These are phyloP conservation scores for Naganishia friedmannii DNA, from an alignment of 768 basidiomycete species.

Conservation along the genomic window DNA sequence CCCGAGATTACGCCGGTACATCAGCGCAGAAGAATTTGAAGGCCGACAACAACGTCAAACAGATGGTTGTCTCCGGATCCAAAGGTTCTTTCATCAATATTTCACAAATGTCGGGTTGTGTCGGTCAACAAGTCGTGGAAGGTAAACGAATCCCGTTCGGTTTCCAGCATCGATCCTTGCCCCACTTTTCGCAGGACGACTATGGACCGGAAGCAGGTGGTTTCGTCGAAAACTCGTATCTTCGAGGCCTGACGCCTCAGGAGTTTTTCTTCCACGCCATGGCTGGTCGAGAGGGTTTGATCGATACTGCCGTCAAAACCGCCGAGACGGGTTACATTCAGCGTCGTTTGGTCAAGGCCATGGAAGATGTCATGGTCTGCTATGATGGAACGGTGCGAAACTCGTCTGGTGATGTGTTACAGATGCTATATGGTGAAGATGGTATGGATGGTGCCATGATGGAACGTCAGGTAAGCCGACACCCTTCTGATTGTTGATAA, in stretches of 20 bases:
- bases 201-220: constrained; percentile 96
- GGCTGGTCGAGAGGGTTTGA: constrained; percentile 98
- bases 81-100: constrained; percentile 98
- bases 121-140: constrained; percentile 96
- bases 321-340: constrained; percentile 99
- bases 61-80: constrained; percentile 99
- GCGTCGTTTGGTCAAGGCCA: constrained; percentile 92
- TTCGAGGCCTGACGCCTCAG: constrained; percentile 91
- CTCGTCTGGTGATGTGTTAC: constrained; percentile 90
- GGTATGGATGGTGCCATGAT: constrained; percentile 99
- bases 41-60: constrained; percentile 99
- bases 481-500: background rate
- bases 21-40: constrained; percentile 96
- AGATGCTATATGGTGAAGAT: constrained; percentile 96
- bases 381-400: constrained; percentile 98
- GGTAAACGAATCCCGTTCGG: constrained; percentile 98
- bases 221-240: constrained; percentile 97
- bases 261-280: constrained; percentile 99
- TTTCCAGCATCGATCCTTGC: constrained; percentile 91
- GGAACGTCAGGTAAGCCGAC: constrained; percentile 67
- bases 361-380: constrained; percentile 95
- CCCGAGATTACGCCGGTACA: constrained; percentile 92
- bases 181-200: constrained; percentile 97
- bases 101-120: constrained; percentile 99
- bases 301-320: constrained; percentile 99